A percentile compares a stretch with the other conserved stretches of the same genome.
phyloP scores from a whole-genome alignment of 805 yeast genomes.

The Kuraishia capsulata region DNA sequence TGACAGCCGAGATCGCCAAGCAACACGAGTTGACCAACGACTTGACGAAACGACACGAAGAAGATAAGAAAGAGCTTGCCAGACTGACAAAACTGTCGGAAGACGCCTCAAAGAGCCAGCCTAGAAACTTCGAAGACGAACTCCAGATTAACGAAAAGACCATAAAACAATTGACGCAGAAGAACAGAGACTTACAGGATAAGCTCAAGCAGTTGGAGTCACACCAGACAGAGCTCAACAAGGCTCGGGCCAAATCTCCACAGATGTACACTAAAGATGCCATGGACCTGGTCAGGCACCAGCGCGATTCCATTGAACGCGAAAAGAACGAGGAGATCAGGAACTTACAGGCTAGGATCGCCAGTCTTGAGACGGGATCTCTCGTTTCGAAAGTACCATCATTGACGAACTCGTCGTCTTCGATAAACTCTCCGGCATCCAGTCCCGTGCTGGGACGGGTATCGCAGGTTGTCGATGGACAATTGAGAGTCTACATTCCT shows the following conservation, averaged over 20 bases:
- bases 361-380: neutral
- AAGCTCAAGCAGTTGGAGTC: neutral
- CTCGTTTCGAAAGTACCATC: neutral
- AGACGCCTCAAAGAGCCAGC: neutral
- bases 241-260: neutral
- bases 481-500: conserved; percentile 42
- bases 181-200: neutral
- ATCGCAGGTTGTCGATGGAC: conserved; percentile 17
- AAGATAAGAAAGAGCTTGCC: conserved; percentile 1
- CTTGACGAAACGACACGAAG: neutral
- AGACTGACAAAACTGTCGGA: conserved; percentile 1
- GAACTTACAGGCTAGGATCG: neutral
- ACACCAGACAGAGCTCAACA: neutral
- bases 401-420: neutral
- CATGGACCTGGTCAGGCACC: neutral
- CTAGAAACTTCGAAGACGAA: neutral
- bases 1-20: conserved; percentile 1
- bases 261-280: neutral
- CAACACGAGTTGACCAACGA: conserved; percentile 3
- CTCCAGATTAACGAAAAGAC: neutral
- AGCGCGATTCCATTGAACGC: neutral
- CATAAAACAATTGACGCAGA: neutral
- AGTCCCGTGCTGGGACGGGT: neutral
- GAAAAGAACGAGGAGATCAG: neutral
- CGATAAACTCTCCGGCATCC: neutral